A percentile compares a stretch with the other conserved stretches of the same genome.
phyloP scores from a whole-genome alignment of 257 asterid genomes.

The Vinca minor region DNA sequence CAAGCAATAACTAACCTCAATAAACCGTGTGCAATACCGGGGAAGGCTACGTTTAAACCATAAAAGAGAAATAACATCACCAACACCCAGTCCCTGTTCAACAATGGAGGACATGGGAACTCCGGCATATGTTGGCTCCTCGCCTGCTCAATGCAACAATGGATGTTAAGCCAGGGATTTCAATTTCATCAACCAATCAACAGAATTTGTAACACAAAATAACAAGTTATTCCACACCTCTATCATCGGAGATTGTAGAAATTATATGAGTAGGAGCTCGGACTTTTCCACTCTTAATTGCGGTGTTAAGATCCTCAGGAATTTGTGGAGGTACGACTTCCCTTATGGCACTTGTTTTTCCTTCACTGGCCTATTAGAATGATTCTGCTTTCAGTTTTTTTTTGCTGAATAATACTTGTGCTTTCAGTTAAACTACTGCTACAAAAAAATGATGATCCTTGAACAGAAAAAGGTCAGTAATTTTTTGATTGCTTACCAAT shows the following conservation, averaged over 20 bases:
- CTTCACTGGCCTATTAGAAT: constrained; percentile 53
- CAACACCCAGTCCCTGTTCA: constrained; percentile 96
- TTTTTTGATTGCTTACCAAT: constrained; percentile 39
- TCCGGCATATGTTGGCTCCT: constrained; percentile 94
- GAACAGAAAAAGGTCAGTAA: constrained; percentile 5
- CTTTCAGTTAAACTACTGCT: constrained; percentile 9
- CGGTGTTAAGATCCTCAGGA: constrained; percentile 88
- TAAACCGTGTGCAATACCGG: constrained; percentile 86
- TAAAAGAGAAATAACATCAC: constrained; percentile 89
- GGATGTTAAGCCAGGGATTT: constrained; percentile 16
- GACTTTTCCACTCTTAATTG: constrained; percentile 96
- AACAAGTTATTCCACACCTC: constrained; percentile 42
- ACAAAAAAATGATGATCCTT: constrained; percentile 1
- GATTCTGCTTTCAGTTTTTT: constrained; percentile 18
- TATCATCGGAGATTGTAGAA: constrained; percentile 95
- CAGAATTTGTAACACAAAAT: constrained; percentile 4
- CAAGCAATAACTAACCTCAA: constrained; percentile 52
- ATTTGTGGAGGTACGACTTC: constrained; percentile 92
- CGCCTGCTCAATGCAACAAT: constrained; percentile 56
- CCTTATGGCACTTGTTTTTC: constrained; percentile 67
- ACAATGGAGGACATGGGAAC: constrained; percentile 95
- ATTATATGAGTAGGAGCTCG: constrained; percentile 98
- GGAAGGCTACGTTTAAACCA: constrained; percentile 99
- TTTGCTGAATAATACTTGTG: too few relatives aligned
- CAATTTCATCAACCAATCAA: background rate